Base-by-base conservation (phyloP, 441 rosid genomes). In the Eugenia klotzschiana region DNA sequence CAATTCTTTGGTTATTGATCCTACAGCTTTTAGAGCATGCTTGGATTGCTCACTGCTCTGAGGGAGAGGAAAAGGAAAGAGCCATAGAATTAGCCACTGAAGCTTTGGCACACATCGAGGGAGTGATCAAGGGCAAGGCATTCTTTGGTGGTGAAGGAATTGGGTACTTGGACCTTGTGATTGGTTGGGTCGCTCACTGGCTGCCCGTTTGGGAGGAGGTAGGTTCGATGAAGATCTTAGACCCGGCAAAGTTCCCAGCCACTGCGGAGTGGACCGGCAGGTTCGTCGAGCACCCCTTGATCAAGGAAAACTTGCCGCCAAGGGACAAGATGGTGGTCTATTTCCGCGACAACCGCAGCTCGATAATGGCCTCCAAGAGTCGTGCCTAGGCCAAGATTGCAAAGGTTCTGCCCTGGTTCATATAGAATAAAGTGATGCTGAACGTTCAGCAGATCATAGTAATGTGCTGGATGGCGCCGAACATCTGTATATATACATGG, bases 61-160 rank as follows among this genome's bases (percentile, higher is more conserved):
- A 64, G 52, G 91, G 89, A 80, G 90, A 86, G 79, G 82, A 84
- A 54, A 84, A 85, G 83, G 86, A 82, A 52, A 87, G 26, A n/a
- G 88, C 87, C 20, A 11, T 79, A 52, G 64, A 86, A 53, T 33
- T 55, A 10, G 33, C 88, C 54, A 49, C 82, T 8, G 90, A 87
- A 51, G 87, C 57, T 33, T 6, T 89, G 46, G 87, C 81, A 56
- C 84, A 86, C 82, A 54, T 90, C 16, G 91, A 89, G 84, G 89
- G 60, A 40, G 80, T 82, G 81, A 82, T 89, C 2, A 41, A 85
- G 77, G 87, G 82, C 46, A 89, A 83, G 74, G 69, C 60, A 14
- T 81, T 86, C 83, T 86, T 87, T 37, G 91, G 89, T 46, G 90
- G 87, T 50, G 87, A 88, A 20, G 72, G 14, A 40, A 83, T 90